Conservation (phyloP, 1,139 yeast genomes). For the Lodderomyces theae region DNA sequence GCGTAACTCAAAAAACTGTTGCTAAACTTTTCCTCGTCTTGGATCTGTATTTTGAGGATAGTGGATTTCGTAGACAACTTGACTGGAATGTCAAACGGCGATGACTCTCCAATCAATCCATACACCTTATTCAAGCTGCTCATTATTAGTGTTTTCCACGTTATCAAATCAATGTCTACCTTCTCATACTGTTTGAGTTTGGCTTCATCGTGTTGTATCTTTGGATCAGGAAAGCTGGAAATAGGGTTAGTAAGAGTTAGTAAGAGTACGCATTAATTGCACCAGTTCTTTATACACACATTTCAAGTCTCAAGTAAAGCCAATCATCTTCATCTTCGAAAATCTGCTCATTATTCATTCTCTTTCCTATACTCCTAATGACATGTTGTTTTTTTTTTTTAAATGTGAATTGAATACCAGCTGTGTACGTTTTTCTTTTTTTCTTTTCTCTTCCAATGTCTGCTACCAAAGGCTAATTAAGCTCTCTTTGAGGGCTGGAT, state of each 20-base stretch:
- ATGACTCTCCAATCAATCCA: slow-evolving; percentile 38
- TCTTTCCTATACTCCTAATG: background rate
- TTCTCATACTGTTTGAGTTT: slow-evolving; percentile 5
- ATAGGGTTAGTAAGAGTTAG: background rate
- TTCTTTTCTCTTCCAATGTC: background rate
- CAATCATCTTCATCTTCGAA: slow-evolving; percentile 1
- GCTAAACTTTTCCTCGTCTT: slow-evolving; percentile 27
- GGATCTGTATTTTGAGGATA: slow-evolving; percentile 24
- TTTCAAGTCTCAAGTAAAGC: slow-evolving; percentile 10
- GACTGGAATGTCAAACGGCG: slow-evolving; percentile 28
- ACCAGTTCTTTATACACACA: slow-evolving; percentile 9
- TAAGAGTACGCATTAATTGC: background rate
- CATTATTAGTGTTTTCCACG: slow-evolving; percentile 32
- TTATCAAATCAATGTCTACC: slow-evolving; percentile 22
- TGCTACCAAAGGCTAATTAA: background rate
- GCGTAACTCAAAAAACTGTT: slow-evolving; percentile 31
- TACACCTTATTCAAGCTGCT: slow-evolving; percentile 28
- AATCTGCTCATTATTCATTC: background rate
- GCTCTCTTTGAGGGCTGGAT: background rate
- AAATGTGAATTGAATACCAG: too few species aligned
- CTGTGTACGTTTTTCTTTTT: too few species aligned
- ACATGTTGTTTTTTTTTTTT: background rate
- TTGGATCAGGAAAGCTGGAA: slow-evolving; percentile 10
- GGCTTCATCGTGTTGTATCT: slow-evolving; percentile 2
- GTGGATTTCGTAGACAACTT: slow-evolving; percentile 10